phyloP scores from a whole-genome alignment of 805 yeast genomes.

The Kregervanrija pseudodelftensis region DNA sequence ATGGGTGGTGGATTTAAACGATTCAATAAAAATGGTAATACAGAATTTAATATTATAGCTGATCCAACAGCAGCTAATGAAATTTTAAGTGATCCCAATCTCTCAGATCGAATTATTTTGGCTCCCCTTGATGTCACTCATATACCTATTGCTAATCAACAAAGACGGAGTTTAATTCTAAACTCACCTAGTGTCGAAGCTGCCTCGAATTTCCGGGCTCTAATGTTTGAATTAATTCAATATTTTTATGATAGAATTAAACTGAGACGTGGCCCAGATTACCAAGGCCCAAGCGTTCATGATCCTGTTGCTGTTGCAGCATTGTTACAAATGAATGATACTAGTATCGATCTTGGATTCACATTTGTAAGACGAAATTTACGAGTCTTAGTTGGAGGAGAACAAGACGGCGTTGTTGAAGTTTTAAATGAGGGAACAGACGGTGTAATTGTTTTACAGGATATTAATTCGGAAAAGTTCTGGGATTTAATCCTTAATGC shows the following conservation, averaged over 20 bases:
- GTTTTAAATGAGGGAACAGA: background rate
- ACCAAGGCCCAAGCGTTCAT: constrained; percentile 60
- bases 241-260: background rate
- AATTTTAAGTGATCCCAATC: constrained; percentile 40
- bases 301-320: constrained; percentile 62
- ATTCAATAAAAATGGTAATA: constrained; percentile 18
- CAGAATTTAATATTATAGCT: constrained; percentile 63
- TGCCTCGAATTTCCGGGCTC: constrained; percentile 31
- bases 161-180: constrained; percentile 3
- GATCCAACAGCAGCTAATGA: constrained; percentile 65
- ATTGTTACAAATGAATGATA: constrained; percentile 36
- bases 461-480: constrained; percentile 33
- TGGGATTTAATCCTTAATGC: constrained; percentile 37
- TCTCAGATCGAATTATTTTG: constrained; percentile 44
- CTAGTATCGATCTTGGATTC: constrained; percentile 13
- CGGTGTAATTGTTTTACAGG: constrained; percentile 34
- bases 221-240: constrained; percentile 6
- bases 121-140: constrained; percentile 67
- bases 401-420: constrained; percentile 1
- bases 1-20: constrained; percentile 56
- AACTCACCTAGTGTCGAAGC: background rate
- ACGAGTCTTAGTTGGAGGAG: constrained; percentile 5
- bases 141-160: constrained; percentile 29
- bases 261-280: constrained; percentile 27
- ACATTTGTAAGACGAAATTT: constrained; percentile 10